Evolutionary conservation across 1,284 basidiomycete genomes (phyloP).

Genomic region (Heliocybe sulcata): DNA sequence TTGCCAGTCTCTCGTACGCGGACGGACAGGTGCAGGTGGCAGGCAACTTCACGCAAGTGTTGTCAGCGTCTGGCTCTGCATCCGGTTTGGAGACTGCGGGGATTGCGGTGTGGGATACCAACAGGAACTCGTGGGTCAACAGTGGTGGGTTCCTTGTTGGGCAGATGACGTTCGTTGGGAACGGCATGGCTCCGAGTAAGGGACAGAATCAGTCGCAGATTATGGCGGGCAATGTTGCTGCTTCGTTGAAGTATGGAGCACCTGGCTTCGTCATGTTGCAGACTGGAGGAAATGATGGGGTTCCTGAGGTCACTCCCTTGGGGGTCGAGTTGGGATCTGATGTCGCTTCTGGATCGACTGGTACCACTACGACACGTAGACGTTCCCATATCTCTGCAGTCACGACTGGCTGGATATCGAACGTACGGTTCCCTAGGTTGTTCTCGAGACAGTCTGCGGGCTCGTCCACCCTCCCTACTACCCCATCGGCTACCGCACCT

Average conservation of each 20-base stretch:
- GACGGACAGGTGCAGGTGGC: slow-evolving; percentile 54
- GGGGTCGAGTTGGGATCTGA: slow-evolving; percentile 40
- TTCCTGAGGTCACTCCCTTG: slow-evolving; percentile 53
- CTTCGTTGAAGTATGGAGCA: slow-evolving; percentile 56
- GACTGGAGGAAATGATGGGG: slow-evolving; percentile 43
- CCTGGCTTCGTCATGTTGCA: slow-evolving; percentile 66
- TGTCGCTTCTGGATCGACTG: slow-evolving; percentile 16
- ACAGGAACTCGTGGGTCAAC: slow-evolving; percentile 58
- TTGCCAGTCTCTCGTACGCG: slow-evolving; percentile 51
- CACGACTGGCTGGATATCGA: slow-evolving; percentile 42
- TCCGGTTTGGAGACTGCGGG: slow-evolving; percentile 47
- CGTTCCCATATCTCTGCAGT: slow-evolving; percentile 27
- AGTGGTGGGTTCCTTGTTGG: slow-evolving; percentile 72
- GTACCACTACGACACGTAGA: slow-evolving; percentile 25
- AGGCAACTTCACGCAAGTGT: slow-evolving; percentile 67
- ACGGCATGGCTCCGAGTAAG: slow-evolving; percentile 39
- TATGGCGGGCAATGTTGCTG: slow-evolving; percentile 56
- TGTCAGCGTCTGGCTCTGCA: slow-evolving; percentile 28
- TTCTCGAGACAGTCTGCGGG: slow-evolving; percentile 44
- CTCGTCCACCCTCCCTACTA: slow-evolving; percentile 41
- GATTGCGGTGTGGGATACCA: slow-evolving; percentile 75
- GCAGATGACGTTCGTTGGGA: slow-evolving; percentile 64
- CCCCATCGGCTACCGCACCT: slow-evolving; percentile 56
- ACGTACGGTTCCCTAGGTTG: slow-evolving; percentile 35
- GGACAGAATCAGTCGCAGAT: slow-evolving; percentile 36